Base-by-base conservation (phyloP, 345 rosid genomes). In the Brassica incana region DNA sequence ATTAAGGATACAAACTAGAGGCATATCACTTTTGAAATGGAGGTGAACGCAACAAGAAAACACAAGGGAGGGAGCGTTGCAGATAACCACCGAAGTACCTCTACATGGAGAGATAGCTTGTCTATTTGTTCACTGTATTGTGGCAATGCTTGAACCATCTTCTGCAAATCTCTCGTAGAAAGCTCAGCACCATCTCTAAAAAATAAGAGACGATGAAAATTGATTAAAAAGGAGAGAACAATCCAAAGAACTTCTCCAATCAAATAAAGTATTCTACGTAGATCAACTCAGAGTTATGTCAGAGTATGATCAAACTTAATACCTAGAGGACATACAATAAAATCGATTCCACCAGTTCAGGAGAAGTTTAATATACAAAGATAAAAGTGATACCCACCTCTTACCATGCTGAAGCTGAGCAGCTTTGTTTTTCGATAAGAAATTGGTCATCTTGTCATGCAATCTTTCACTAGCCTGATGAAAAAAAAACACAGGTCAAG, bases 141-240 rank as follows among this genome's bases (percentile, higher is more conserved):
- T 27, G 99, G 97, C 86, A 96, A 87, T n/a, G 98, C 94, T 86
- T 96, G 99, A 87, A 96, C 99, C 97, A 96, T 96, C 88, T 93
- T 90, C 84, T 93, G 98, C 84, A 96, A 85, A 73, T 96, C 99
- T 82, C 91, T 82, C 20, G 99, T 96, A 59, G 99, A 92, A 80
- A 93, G 88, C 81, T 96, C 99, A 65, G 73, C 81, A 20, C 96
- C 93, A 80, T 88, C 92, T 84, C 99, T 96, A 75, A 15, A 67
- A 58, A 58, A n/a, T 8, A 72, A 25, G 66, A 69, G 50, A 40
- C 64, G 4, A 62, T 14, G 16, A 48, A 48, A 67, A 50, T 25
- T 67, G 56, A 67, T 62, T 3, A 52, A 67, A 69, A 30, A 52
- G 43, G 35, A 56, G 71, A 63, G 54, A 36, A 30, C 6, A 71